A percentile compares a stretch with the other conserved stretches of the same genome.
These are phyloP conservation scores for Pseudozyma sp. DNA, from an alignment of 1,284 basidiomycete species.

Conservation along the genomic window DNA sequence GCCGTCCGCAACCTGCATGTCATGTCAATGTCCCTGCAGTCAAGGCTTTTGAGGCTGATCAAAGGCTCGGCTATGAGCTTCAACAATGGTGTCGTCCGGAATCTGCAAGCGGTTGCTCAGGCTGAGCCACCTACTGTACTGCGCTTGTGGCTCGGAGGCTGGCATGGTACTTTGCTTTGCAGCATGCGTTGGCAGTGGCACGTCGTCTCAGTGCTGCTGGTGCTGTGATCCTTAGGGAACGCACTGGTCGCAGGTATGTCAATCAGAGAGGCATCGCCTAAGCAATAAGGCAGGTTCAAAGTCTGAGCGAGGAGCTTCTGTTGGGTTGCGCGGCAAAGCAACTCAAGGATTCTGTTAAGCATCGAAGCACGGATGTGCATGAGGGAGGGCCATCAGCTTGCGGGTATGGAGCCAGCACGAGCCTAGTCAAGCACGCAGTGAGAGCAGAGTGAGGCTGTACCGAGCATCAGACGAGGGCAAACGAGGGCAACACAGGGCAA, in stretches of 20 bases:
- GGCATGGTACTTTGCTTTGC: background rate
- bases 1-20: slow-evolving; percentile 7
- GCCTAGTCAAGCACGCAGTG: too few species aligned
- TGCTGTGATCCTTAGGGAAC: background rate
- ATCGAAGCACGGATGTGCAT: too few species aligned
- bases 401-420: too few species aligned
- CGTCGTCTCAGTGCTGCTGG: background rate
- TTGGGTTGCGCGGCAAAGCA: too few species aligned
- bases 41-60: slow-evolving; percentile 3
- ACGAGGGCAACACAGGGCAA: background rate
- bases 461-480: slow-evolving; percentile 1
- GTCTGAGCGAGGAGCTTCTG: too few species aligned
- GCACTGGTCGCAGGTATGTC: too few species aligned
- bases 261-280: too few species aligned
- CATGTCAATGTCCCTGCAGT: slow-evolving; percentile 5
- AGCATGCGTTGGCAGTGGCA: slow-evolving; percentile 1
- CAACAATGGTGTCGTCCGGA: background rate
- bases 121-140: background rate
- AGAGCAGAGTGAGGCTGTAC: background rate
- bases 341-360: too few species aligned
- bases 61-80: slow-evolving; percentile 10
- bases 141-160: background rate
- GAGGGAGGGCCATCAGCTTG: too few species aligned
- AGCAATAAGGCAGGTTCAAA: too few species aligned
- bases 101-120: too few species aligned